Base-by-base conservation (phyloP, 768 basidiomycete genomes). In the Amyloporia xantha region DNA sequence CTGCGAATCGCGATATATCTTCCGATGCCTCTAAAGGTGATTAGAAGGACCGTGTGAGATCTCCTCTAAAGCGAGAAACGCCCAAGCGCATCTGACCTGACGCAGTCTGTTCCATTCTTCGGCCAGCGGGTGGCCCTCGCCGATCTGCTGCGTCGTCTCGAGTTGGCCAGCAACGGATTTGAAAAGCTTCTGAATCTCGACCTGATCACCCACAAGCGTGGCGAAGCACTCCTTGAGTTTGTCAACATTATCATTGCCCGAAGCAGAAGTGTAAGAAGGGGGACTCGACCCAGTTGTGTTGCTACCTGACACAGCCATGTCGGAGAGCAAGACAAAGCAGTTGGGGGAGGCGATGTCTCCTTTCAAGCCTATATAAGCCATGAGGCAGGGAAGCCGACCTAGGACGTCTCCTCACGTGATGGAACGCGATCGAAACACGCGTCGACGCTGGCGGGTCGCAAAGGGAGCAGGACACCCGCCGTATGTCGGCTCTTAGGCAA, bases 111-210 rank as follows among this genome's bases (percentile, higher is more conserved):
- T 54, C 62, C 62, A 63, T 28, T 63, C 62, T 2, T 43, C 44
- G 15, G 36, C 30, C 12, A 63, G 48, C 25, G 54, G 51, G 41
- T 61, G 54, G 25, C 48, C 38, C 41, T 59, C 54, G 13, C 59
- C 62, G 44, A 63, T 55, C 48, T 60, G 46, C 19, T 58, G 56
- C 19, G 59, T 63, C 36, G 54, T 51, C 49, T 59, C 62, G 25
- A 63, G 56, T 47, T 60, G 50, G 1, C 51, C 47, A 3, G 62
- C 48, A 42, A 61, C 62, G 20, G 53, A 55, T 40, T 48, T 49
- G 58, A 63, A 63, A 27, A 63, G 56, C 35, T 52, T 47, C 44
- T 60, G 58, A 33, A 63, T 63, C 33, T 63, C 59, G 30, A 56
- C 50, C 46, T 63, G 62, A 51, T 63, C 59, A 35, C 47, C 49